Evolutionary conservation across 805 yeast genomes (phyloP).

Genomic region (Metschnikowia orientalis): DNA sequence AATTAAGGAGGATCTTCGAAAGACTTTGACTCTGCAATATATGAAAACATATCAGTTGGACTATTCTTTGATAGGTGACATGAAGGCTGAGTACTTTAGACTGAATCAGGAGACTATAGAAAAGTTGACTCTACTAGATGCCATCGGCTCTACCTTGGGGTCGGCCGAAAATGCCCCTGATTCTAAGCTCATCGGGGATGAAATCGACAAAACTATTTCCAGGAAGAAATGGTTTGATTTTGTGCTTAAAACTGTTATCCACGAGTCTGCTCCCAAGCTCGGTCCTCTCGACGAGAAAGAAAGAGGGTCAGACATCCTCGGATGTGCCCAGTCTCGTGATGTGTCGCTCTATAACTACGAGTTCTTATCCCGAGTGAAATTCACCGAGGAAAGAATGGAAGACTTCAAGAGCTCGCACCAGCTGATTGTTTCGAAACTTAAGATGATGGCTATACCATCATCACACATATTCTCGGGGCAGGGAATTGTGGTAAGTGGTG

Average conservation of each 20-base stretch:
- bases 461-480: conserved; percentile 23
- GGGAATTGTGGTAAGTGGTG: conserved; percentile 34
- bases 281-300: conserved; percentile 16
- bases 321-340: too few relatives aligned
- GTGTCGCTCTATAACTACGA: conserved; percentile 13
- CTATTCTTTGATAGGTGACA: conserved; percentile 8
- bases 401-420: conserved; percentile 25
- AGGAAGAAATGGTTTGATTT: conserved; percentile 11
- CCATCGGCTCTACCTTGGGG: not conserved
- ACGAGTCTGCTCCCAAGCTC: conserved; percentile 14
- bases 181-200: conserved; percentile 4
- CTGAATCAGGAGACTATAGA: conserved; percentile 7
- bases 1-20: conserved; percentile 3
- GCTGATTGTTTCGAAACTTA: conserved; percentile 22
- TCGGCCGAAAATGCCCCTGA: too few relatives aligned
- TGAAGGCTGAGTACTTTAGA: conserved; percentile 7
- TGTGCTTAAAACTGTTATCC: conserved; percentile 15
- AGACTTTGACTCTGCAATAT: conserved; percentile 5
- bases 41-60: conserved; percentile 3
- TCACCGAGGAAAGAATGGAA: conserved; percentile 19
- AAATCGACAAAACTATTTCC: conserved; percentile 4
- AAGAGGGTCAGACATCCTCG: too few relatives aligned
- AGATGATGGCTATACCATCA: conserved; percentile 23
- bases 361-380: conserved; percentile 13
- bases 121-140: conserved; percentile 4